Percentiles rank a stretch among this genome's conserved stretches.
Conservation (phyloP, 1,139 yeast genomes). For the Suhomyces coccinellae region DNA sequence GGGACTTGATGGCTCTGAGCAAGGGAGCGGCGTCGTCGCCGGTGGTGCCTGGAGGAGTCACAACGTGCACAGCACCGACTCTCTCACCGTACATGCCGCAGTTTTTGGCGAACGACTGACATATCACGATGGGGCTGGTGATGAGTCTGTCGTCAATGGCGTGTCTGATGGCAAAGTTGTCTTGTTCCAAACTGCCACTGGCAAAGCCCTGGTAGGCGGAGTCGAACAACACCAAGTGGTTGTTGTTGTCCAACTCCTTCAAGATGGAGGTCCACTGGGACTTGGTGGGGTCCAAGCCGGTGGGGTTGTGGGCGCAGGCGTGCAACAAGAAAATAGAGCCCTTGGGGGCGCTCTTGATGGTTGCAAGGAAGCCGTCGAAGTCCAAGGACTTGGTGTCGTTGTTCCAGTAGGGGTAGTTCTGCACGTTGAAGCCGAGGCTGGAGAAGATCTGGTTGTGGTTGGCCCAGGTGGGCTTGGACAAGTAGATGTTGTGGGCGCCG, state of each 20-base stretch:
- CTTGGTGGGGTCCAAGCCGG: conserved; percentile 50
- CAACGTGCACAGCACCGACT: conserved; percentile 86
- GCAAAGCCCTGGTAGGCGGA: conserved; percentile 69
- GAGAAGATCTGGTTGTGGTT: conserved; percentile 85
- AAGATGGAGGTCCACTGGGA: conserved; percentile 44
- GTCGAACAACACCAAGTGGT: conserved; percentile 47
- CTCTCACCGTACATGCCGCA: conserved; percentile 98
- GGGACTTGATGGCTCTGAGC: conserved; percentile 60
- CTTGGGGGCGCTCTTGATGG: conserved; percentile 68
- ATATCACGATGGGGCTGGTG: conserved; percentile 59
- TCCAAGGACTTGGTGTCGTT: conserved; percentile 60
- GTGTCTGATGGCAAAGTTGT: conserved; percentile 83
- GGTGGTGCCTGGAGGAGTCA: conserved; percentile 49
- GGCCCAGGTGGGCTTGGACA: conserved; percentile 95
- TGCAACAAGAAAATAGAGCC: conserved; percentile 70
- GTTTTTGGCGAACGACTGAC: conserved; percentile 98
- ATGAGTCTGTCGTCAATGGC: conserved; percentile 58
- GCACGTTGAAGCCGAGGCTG: conserved; percentile 53
- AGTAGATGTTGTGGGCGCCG: conserved; percentile 56
- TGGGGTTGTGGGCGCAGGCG: conserved; percentile 54
- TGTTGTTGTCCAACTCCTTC: conserved; percentile 46
- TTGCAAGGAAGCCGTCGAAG: conserved; percentile 62
- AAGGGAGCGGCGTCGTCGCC: conserved; percentile 12
- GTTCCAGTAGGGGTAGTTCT: conserved; percentile 78
- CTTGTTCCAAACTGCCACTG: conserved; percentile 79